phyloP scores from a whole-genome alignment of 2,329 filamentous ascomycete genomes.

The Verticillium dahliae region DNA sequence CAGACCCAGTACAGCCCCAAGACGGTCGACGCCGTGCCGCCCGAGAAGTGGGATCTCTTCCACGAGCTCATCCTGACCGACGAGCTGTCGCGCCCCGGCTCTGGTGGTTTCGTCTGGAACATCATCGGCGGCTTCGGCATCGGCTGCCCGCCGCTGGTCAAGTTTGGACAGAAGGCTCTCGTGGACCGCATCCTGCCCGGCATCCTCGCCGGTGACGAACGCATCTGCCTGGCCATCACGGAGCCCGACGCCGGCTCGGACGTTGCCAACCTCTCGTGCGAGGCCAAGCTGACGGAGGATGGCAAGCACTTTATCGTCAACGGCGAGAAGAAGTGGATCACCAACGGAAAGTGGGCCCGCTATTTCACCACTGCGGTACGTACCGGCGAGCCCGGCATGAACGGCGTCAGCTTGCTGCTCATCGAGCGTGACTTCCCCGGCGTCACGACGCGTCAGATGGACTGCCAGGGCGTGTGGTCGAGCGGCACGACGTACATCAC shows the following conservation, averaged over 20 bases:
- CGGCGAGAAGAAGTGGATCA: conserved; percentile 99
- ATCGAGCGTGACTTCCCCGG: conserved; percentile 82
- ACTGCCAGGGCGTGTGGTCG: conserved; percentile 96
- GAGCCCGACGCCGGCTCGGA: conserved; percentile 94
- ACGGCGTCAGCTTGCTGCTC: conserved; percentile 81
- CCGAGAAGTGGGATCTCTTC: conserved; percentile 96
- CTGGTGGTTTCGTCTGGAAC: conserved; percentile 95
- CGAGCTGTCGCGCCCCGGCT: conserved; percentile 82
- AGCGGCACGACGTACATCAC: conserved; percentile 95
- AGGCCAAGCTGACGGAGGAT: conserved; percentile 89
- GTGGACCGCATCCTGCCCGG: conserved; percentile 83
- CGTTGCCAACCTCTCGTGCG: conserved; percentile 90
- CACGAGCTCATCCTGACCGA: conserved; percentile 95
- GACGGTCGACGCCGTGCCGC: conserved; percentile 67
- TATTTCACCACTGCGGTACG: conserved; percentile 97
- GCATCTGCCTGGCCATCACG: conserved; percentile 95
- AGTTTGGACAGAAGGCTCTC: conserved; percentile 81
- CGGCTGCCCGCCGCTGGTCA: conserved; percentile 83
- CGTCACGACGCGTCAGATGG: conserved; percentile 91
- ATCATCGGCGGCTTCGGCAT: conserved; percentile 95
- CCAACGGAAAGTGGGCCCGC: conserved; percentile 85
- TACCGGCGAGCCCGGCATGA: conserved; percentile 85
- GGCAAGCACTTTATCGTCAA: conserved; percentile 99
- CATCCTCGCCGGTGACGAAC: conserved; percentile 87
- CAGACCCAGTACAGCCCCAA: conserved; percentile 67